Evolutionary conservation across 23 red algal genomes (phyloP).

Genomic region (Gracilariopsis chorda): DNA sequence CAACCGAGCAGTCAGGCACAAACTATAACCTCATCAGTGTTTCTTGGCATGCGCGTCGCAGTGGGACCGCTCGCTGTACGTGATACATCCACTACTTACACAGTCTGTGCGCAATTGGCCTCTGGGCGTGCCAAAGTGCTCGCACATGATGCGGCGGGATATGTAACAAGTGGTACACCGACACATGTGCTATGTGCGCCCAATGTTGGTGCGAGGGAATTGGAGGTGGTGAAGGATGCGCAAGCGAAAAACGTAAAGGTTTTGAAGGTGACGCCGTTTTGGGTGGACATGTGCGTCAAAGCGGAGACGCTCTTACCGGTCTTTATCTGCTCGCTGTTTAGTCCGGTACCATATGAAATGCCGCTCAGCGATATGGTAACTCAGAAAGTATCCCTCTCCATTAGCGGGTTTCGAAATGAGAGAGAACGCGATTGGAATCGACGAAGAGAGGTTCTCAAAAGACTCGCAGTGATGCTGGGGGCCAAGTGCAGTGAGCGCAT

Average conservation of each 20-base stretch:
- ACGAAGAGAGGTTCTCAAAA: conserved; percentile 44
- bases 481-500: conserved; percentile 36
- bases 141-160: conserved; percentile 35
- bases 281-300: conserved; percentile 40
- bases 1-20: conserved; percentile 14
- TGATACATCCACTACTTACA: neutral
- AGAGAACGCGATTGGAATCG: conserved; percentile 30
- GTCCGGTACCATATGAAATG: conserved; percentile 9
- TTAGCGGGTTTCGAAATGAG: conserved; percentile 16
- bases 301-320: conserved; percentile 18
- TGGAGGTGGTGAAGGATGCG: neutral
- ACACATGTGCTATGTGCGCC: conserved; percentile 38
- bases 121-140: conserved; percentile 45
- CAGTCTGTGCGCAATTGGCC: neutral
- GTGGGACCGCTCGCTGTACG: conserved; percentile 31
- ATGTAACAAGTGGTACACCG: conserved; percentile 20
- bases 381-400: conserved; percentile 15
- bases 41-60: conserved; percentile 31
- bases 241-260: conserved; percentile 23
- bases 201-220: neutral
- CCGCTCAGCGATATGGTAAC: conserved; percentile 3
- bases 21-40: neutral
- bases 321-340: conserved; percentile 5
- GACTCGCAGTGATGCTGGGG: conserved; percentile 23
- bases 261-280: conserved; percentile 27